Percentiles rank a stretch among this genome's conserved stretches.
These are phyloP conservation scores for Carex kokanica DNA, from an alignment of 176 grass and related monocot genomes.

Conservation along the genomic window DNA sequence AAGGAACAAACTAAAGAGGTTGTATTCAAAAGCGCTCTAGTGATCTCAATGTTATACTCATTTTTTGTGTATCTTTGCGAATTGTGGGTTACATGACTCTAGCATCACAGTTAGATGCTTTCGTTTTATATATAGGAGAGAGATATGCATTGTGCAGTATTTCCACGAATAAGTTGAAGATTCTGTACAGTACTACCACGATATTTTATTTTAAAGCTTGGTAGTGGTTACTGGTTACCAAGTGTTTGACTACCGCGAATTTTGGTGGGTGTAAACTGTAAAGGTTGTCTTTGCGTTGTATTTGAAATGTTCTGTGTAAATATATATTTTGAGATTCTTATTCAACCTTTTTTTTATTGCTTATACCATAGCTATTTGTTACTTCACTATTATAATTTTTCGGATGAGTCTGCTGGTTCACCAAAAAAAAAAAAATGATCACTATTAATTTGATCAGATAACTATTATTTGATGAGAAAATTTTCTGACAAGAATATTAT, in stretches of 20 bases:
- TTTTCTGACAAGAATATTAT: no score
- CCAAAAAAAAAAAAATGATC: no score
- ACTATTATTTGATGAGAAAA: no score
- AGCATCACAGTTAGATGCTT: background rate
- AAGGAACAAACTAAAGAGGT: background rate
- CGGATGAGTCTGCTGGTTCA: no score
- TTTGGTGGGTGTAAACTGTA: conserved; percentile 5
- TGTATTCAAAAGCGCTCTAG: background rate
- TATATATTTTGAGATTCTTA: conserved; percentile 1
- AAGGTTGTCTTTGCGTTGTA: background rate
- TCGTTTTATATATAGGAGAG: background rate
- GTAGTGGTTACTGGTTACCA: no score
- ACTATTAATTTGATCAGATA: no score
- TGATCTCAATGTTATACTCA: background rate
- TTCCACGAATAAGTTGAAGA: background rate
- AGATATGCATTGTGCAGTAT: background rate
- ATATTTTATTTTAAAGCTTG: no score
- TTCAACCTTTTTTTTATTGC: background rate
- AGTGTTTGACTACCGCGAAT: background rate
- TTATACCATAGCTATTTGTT: background rate
- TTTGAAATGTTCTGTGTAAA: background rate
- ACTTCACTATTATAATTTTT: background rate
- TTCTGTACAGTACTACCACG: background rate
- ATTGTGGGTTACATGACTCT: background rate
- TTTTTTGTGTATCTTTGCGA: background rate